Evolutionary conservation across 805 yeast species (phyloP), one percentile per base, ranked within the genome.

Genomic region (Metschnikowia picachoensis): DNA sequence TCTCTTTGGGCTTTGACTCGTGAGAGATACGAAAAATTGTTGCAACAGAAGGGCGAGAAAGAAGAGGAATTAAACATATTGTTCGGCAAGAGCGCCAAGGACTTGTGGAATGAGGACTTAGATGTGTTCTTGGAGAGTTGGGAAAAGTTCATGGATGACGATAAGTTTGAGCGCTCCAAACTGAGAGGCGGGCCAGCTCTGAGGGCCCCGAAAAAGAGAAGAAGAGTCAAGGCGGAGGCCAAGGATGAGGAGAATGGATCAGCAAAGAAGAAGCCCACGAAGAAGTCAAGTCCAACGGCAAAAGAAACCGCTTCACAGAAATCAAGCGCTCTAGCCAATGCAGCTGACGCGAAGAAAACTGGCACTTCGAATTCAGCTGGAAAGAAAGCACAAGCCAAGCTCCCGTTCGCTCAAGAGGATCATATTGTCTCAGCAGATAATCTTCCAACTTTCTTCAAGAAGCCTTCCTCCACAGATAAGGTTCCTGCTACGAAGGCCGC

Each of bases 1-100:
- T 80, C 90, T 31, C 83, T 94, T 53, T 89, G 97, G 94, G 85
- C 97, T 33, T 78, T 94, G 60, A 92, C 99, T 0, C 77, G 76
- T 48, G 99, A 94, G 67, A 79, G 94, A 57, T 94, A 91, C 61
- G 91, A 88, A 58, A 83, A 79, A 55, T 71, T 94, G 53, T 70
- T 90, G 57, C 75, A 76, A 44, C 95, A 91, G 61, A 77, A 80
- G 50, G 87, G 81, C 46, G 83, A 72, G 25, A 85, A 83, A 58
- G 92, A 89, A 61, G 71, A 64, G 11, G 95, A 87, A 60, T 74
- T 92, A 56, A 83, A 80, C 37, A 62, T 60, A 0, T 72, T 94
- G 55, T 75, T 90, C 55, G 75, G 77, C 44, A 73, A 80, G 59
- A 72, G 86, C 11, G 90, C 96, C 13, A 88, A 87, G 62, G 97